A percentile compares a stretch with the other conserved stretches of the same genome.
Conservation (phyloP, 2,329 filamentous ascomycete species). For the Aspergillus calidoustus region DNA sequence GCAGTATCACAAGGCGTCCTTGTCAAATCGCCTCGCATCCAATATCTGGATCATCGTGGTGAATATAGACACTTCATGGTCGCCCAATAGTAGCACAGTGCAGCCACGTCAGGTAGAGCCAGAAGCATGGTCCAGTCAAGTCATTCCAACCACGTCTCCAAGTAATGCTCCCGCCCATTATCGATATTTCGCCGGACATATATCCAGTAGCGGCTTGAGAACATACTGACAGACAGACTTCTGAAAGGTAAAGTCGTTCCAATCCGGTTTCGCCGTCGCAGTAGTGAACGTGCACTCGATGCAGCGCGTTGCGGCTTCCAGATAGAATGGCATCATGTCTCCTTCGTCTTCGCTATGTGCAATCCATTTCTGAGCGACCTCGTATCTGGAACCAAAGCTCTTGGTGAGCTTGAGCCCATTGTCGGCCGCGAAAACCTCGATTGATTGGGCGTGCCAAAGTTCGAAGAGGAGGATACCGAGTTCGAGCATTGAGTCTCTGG, state of each 20-base stretch:
- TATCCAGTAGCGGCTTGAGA: conserved; percentile 7
- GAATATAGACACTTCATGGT: no score
- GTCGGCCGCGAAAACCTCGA: not conserved
- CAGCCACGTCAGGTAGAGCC: no score
- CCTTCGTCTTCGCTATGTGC: no score
- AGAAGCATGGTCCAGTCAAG: no score
- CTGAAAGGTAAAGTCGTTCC: conserved; percentile 4
- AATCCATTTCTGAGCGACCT: no score
- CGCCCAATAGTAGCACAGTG: no score
- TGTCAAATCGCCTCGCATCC: no score
- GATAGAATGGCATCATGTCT: not conserved
- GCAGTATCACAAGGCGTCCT: no score
- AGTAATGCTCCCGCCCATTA: no score
- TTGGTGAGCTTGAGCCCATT: not conserved
- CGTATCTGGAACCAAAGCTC: no score
- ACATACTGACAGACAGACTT: conserved; percentile 10
- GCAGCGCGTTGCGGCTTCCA: not conserved
- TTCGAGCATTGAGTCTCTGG: conserved; percentile 1
- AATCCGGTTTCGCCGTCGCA: not conserved
- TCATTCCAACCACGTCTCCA: no score
- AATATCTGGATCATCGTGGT: no score
- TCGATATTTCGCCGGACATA: not conserved
- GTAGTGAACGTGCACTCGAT: conserved; percentile 9
- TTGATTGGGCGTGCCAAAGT: not conserved
- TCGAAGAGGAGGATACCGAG: conserved; percentile 10